Evolutionary conservation across 1,139 yeast genomes (phyloP).

Genomic region (Saccharomyces hybrid): DNA sequence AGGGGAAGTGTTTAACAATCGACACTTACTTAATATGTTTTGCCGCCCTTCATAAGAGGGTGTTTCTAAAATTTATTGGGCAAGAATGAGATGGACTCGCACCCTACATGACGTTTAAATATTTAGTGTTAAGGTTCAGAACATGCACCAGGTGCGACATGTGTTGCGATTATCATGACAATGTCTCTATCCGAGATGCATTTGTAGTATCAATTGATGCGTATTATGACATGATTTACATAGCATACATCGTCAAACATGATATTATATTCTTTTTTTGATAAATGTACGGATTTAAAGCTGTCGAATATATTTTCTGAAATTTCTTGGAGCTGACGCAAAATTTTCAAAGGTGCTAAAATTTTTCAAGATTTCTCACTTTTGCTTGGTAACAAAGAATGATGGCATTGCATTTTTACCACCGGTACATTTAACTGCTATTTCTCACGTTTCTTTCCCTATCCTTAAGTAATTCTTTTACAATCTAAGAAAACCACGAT

Average conservation of each 20-base stretch:
- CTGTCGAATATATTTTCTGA: background rate
- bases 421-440: background rate
- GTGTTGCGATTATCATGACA: background rate
- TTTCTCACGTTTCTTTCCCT: background rate
- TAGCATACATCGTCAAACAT: background rate
- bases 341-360: background rate
- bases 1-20: background rate
- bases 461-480: background rate
- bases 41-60: background rate
- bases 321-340: background rate
- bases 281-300: background rate
- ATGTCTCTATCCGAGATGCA: background rate
- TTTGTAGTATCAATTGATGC: background rate
- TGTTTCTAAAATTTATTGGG: background rate
- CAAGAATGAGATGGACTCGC: background rate
- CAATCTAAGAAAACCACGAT: background rate
- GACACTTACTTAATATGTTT: background rate
- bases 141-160: no score
- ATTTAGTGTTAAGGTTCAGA: background rate
- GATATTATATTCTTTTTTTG: background rate
- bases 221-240: background rate
- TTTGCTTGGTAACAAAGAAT: background rate
- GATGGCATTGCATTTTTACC: background rate
- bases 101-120: background rate
- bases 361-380: background rate